Evolutionary conservation across 164 flowering plant genomes (phyloP), one percentile per base, ranked within the genome.

Genomic region (Protea cynaroides): DNA sequence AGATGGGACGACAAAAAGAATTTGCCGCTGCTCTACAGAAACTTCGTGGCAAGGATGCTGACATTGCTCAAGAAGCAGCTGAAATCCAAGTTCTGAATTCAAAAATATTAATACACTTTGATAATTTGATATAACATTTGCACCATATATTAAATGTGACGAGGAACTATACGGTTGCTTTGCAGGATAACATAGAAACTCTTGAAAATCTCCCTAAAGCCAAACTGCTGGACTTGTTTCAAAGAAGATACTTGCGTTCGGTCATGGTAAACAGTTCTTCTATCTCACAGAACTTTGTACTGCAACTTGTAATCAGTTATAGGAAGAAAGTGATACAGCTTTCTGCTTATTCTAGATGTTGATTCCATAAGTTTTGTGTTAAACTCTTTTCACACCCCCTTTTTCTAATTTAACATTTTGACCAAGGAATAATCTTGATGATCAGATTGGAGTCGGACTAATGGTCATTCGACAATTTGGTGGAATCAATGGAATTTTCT

Each of bases 381-480:
- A 14, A 25, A 25, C 14, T 24, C 34, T 29, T 0, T 29, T 29
- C 52, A 40, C 21, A 37, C 40, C 3, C 13, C 25, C 24, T 24
- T 1, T 40, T 24, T 43, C 34, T 25, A 10, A 55, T 25, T 43
- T 53, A 29, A 15, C 36, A 24, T 1, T 22, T 49, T 68, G 4
- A n/a, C 17, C 29, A 12, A 29, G 1, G 1, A 7, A n/a, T 46
- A 44, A 11, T 4, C 66, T 24, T 55, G 17, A 68, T 61, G 58
- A 68, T 18, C 84, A 90, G 98, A 79, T 92, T 58, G 98, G 87
- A 69, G 84, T 88, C 56, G 98, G 96, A 51, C 63, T 92, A 47
- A 87, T 89, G 88, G 81, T 86, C 29, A 68, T 70, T 67, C 98
- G 90, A 71, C 98, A 90, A 69, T 82, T 88, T 62, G 90, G 96